Conservation (phyloP, 2,329 filamentous ascomycete genomes). For the Trichoderma sp. region DNA sequence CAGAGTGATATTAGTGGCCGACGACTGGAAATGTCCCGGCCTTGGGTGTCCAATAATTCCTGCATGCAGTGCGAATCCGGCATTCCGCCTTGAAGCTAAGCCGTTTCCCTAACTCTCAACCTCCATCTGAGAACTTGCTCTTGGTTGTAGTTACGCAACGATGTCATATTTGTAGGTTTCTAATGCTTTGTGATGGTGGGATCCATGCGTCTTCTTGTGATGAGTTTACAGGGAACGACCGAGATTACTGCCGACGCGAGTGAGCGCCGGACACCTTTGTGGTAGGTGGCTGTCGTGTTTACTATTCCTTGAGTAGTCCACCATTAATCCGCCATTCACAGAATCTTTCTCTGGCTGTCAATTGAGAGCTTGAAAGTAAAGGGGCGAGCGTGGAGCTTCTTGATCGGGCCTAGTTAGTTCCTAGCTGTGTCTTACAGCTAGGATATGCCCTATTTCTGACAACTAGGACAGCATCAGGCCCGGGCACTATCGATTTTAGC, state of each 20-base stretch:
- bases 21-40: conserved; percentile 6
- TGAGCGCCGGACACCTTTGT: neutral
- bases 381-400: conserved; percentile 20
- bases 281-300: neutral
- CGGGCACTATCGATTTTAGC: conserved; percentile 12
- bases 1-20: conserved; percentile 3
- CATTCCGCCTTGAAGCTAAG: conserved; percentile 5
- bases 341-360: neutral
- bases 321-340: conserved; percentile 1
- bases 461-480: conserved; percentile 11
- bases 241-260: conserved; percentile 23
- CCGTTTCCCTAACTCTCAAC: neutral
- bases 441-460: conserved; percentile 10
- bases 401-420: conserved; percentile 17
- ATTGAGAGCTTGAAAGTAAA: conserved; percentile 3
- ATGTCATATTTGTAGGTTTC: neutral
- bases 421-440: conserved; percentile 3
- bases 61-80: conserved; percentile 15
- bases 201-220: neutral
- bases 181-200: conserved; percentile 3
- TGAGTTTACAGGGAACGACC: neutral
- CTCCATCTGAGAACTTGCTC: neutral
- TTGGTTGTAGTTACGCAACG: conserved; percentile 1
- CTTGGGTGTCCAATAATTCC: conserved; percentile 5
- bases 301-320: neutral